Conservation (phyloP, 1,139 yeast species). For the Meyerozyma sp. region DNA sequence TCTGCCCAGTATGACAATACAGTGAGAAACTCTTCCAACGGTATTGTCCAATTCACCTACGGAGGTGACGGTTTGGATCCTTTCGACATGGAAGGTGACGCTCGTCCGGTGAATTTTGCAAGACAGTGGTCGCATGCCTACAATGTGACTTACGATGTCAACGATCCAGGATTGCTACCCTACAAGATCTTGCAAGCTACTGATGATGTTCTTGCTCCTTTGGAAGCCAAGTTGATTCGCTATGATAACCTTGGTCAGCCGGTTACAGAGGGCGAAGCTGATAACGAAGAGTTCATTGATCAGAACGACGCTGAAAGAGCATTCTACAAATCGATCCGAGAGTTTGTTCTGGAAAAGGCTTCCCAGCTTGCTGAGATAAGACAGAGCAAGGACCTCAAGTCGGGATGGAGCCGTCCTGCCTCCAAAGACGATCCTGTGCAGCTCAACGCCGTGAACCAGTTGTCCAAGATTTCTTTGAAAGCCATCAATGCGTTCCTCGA, state of each 20-base stretch:
- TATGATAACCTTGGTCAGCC: constrained; percentile 69
- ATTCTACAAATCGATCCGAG: constrained; percentile 70
- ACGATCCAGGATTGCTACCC: constrained; percentile 62
- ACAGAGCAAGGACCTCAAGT: constrained; percentile 41
- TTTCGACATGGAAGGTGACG: constrained; percentile 98
- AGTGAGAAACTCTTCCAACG: constrained; percentile 90
- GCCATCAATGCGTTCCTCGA: constrained; percentile 66
- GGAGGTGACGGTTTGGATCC: constrained; percentile 99
- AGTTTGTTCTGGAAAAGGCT: constrained; percentile 56
- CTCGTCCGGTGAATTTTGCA: constrained; percentile 86
- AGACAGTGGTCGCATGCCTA: constrained; percentile 94
- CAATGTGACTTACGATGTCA: constrained; percentile 59
- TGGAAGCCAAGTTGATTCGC: constrained; percentile 56
- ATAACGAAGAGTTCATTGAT: constrained; percentile 61
- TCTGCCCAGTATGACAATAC: constrained; percentile 92
- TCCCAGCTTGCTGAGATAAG: constrained; percentile 52
- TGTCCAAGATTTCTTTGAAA: constrained; percentile 61
- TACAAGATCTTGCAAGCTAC: constrained; percentile 57
- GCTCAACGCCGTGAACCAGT: constrained; percentile 59
- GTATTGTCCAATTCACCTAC: constrained; percentile 95
- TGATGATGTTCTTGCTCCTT: constrained; percentile 53
- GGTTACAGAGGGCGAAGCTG: constrained; percentile 34
- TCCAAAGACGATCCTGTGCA: constrained; percentile 42
- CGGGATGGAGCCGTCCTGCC: constrained; percentile 32
- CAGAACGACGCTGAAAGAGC: constrained; percentile 82